A percentile compares a stretch with the other conserved stretches of the same genome.
Conservation (phyloP, 208 protist species). For the Leptomonas pyrrhocoris region DNA sequence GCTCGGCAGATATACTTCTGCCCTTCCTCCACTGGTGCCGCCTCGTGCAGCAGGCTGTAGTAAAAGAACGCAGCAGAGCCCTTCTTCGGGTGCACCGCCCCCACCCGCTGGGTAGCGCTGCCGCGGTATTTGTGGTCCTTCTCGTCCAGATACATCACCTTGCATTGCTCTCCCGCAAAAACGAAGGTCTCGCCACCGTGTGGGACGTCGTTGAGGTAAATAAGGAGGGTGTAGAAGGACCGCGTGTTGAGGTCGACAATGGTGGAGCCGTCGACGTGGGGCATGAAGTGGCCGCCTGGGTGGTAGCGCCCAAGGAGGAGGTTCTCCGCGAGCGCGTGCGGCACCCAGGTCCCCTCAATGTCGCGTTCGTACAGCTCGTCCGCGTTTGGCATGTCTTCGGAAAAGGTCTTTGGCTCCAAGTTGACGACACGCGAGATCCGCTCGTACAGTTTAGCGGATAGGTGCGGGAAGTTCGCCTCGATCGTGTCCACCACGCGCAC, state of each 20-base stretch:
- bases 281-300: conserved; percentile 90
- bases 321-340: conserved; percentile 70
- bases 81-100: conserved; percentile 59
- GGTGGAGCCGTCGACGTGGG: conserved; percentile 89
- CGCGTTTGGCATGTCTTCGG: conserved; percentile 51
- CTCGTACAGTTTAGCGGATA: conserved; percentile 64
- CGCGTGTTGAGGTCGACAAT: conserved; percentile 88
- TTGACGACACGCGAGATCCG: conserved; percentile 63
- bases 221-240: conserved; percentile 88
- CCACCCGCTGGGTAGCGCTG: conserved; percentile 45
- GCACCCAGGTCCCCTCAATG: conserved; percentile 78
- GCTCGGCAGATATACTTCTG: conserved; percentile 90
- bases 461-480: conserved; percentile 71
- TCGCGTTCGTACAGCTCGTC: conserved; percentile 80
- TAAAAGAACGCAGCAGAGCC: conserved; percentile 87
- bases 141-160: conserved; percentile 62
- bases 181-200: conserved; percentile 82
- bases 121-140: conserved; percentile 61
- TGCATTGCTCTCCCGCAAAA: conserved; percentile 75
- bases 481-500: conserved; percentile 89
- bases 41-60: conserved; percentile 88
- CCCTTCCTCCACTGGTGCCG: conserved; percentile 62
- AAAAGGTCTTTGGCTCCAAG: conserved; percentile 67
- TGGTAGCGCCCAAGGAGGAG: conserved; percentile 85
- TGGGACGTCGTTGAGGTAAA: conserved; percentile 89